Base-by-base conservation (phyloP, 352 stramenopile species). In the Albugo laibachii region DNA sequence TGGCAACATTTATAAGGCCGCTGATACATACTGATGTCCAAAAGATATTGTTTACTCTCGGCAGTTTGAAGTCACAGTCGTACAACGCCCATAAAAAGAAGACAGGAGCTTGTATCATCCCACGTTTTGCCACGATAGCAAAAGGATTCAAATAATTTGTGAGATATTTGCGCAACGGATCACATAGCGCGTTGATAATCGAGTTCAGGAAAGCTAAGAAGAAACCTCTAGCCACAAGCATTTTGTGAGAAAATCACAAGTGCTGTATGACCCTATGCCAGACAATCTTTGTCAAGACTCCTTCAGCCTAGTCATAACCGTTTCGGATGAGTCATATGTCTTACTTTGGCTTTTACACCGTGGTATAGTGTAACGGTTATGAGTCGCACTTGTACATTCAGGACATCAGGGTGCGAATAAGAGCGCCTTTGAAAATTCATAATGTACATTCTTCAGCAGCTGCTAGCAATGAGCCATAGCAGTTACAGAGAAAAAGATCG, bases 81-180 rank as follows among this genome's bases (percentile, higher is more conserved):
- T 68, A 41, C 10, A 83, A 41, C 16, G 74, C 71, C 74, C 74
- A 86, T 4, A 68, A 15, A 16, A 69, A 71, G 49, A 86, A 86
- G 0, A 86, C 46, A 31, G 74, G 74, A 47, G 65, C 74, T 47
- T 86, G 74, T 31, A 86, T 59, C 2, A 86, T 58, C 10, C 74
- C 74, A 34, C 74, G 71, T 46, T 65, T 52, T 0, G 74, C 74
- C 24, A 86, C 74, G 16, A 86, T 51, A 55, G 75, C 69, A 57
- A 86, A 86, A 44, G 74, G 74, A 49, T 86, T 70, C 71, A 86
- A 82, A 58, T 80, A 86, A 45, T 61, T 63, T 37, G 74, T 86
- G 55, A 86, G 54, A 50, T 86, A 83, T 66, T 86, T 86, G 65
- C 74, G 74, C 65, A 86, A 56, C 48, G 74, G 74, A 52, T 86